Conservation (phyloP, 192 early-diverging fungal species). For the Irineochytrium annulatum region DNA sequence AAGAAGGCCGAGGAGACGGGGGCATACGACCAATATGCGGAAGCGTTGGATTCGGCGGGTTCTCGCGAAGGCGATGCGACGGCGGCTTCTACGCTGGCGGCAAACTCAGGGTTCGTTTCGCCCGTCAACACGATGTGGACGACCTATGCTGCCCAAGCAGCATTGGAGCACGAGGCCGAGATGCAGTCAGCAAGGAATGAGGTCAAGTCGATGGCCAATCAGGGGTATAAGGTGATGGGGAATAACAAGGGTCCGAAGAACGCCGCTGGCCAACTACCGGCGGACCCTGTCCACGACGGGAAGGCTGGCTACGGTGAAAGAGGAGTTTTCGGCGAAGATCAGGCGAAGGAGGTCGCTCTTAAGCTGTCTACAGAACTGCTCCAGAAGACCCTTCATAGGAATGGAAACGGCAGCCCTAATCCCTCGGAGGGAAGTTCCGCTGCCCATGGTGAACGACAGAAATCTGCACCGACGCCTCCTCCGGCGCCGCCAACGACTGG, state of each 20-base stretch:
- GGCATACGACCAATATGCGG: background rate
- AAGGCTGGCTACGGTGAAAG: conserved; percentile 3
- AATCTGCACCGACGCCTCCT: background rate
- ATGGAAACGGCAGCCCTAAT: background rate
- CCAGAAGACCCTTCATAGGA: background rate
- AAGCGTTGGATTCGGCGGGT: background rate
- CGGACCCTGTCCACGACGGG: background rate
- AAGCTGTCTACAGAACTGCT: background rate
- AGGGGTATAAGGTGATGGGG: background rate
- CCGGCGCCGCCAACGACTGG: too few relatives aligned
- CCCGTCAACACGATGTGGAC: conserved; percentile 25
- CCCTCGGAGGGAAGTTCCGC: background rate
- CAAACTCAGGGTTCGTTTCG: conserved; percentile 19
- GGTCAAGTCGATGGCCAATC: background rate
- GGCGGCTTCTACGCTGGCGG: conserved; percentile 7
- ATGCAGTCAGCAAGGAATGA: background rate
- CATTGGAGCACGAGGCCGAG: background rate
- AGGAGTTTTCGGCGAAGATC: background rate
- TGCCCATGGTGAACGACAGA: background rate
- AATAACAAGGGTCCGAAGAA: background rate
- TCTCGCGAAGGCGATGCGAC: background rate
- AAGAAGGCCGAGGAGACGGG: background rate
- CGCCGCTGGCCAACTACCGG: background rate
- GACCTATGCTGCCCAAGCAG: background rate
- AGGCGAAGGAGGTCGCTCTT: background rate